Base-by-base conservation (phyloP, 345 rosid species). In the Zanthoxylum bungeanum region DNA sequence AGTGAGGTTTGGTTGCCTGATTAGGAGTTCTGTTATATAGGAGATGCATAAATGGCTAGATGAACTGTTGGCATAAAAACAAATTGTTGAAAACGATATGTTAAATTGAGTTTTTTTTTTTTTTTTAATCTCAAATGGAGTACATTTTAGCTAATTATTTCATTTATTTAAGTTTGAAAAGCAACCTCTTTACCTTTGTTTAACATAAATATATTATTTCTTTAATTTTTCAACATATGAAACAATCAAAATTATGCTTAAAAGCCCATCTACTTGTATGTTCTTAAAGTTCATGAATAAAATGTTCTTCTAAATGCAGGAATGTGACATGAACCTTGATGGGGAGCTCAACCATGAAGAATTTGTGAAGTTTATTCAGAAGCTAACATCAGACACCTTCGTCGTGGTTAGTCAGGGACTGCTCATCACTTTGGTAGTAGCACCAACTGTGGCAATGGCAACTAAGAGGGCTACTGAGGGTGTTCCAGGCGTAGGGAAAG, bases 361-460 rank as follows among this genome's bases (percentile, higher is more conserved):
- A 79, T 93, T 93, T 76, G 89, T 86, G 69, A 87, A 70, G 69
- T 93, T 91, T 71, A 78, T 93, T 11, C 82, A 74, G 81, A 71
- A 52, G 80, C 76, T 91, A 53, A 79, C 96, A 10, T 52, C 90
- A 0, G 97, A 93, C 57, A 81, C 98, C 4, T 63, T 91, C 31
- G 56, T 80, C 4, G 79, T 89, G 21, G 90, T 91, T 46, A 91
- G 97, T 73, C 97, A 87, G 59, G 98, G 98, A 79, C 76, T 93
- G 80, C 78, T 93, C 49, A 50, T 93, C 47, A 78, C 97, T 31
- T 72, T 93, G 83, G 75, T 87, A n/a, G 97, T 88, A 37, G 97
- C 98, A 58, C 98, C 98, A 0, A 88, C 98, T 7, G 88, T 93
- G 17, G 98, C 97, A 60, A 74, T 89, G 79, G 96, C 97, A 2